Evolutionary conservation across 2,329 filamentous ascomycete genomes (phyloP).

Genomic region (Helminthosporium solani): DNA sequence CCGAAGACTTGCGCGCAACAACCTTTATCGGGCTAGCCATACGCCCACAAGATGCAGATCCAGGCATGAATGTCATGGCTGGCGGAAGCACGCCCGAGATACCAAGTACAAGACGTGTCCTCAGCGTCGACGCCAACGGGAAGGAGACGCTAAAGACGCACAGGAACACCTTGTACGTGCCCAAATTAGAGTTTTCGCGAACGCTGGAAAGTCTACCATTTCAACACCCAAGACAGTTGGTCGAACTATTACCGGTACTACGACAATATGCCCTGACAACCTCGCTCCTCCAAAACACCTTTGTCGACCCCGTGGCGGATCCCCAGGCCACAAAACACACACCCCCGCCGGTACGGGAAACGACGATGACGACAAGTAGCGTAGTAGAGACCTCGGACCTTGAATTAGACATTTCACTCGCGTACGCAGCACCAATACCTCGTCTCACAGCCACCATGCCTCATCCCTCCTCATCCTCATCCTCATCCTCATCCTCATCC

Average conservation of each 20-base stretch:
- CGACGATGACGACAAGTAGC: background rate
- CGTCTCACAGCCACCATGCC: conserved; percentile 27
- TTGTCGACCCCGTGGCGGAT: conserved; percentile 34
- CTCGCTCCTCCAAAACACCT: conserved; percentile 63
- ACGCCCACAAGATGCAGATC: conserved; percentile 50
- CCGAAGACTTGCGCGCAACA: conserved; percentile 51
- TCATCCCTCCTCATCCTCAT: conserved; percentile 20
- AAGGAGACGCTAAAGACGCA: conserved; percentile 37
- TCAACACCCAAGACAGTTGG: conserved; percentile 73
- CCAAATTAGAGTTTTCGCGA: conserved; percentile 71
- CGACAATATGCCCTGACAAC: conserved; percentile 74
- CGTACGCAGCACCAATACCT: conserved; percentile 36
- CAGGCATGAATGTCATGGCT: conserved; percentile 51
- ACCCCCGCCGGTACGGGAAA: conserved; percentile 15
- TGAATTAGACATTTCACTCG: conserved; percentile 34
- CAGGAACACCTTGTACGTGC: conserved; percentile 65
- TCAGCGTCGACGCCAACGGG: conserved; percentile 33
- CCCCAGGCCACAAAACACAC: conserved; percentile 12
- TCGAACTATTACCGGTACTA: conserved; percentile 68
- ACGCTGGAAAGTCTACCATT: conserved; percentile 70
- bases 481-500: conserved; percentile 4
- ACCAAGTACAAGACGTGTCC: conserved; percentile 50
- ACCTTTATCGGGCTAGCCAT: conserved; percentile 54
- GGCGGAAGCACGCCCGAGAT: conserved; percentile 52
- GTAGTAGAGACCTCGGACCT: conserved; percentile 10